These are phyloP conservation scores for Lepiota brunneoincarnata DNA, from an alignment of 768 basidiomycete genomes.

Conservation along the genomic window DNA sequence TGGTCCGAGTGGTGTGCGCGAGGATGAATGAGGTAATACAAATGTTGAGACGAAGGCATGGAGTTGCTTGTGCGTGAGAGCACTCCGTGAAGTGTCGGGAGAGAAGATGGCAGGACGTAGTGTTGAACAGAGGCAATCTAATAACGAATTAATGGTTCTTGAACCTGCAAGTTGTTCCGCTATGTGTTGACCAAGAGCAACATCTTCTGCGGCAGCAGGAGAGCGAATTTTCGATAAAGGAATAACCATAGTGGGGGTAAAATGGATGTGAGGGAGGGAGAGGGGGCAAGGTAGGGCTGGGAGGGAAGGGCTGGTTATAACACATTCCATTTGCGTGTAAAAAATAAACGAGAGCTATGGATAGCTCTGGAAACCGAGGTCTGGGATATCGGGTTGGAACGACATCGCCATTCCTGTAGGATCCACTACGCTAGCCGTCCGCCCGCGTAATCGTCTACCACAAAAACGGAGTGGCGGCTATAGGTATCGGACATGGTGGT, in stretches of 20 bases:
- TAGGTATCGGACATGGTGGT: too few relatives aligned
- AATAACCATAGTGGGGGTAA: background rate
- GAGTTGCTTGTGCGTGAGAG: constrained; percentile 33
- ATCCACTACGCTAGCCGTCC: too few relatives aligned
- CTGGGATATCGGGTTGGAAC: too few relatives aligned
- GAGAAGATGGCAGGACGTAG: constrained; percentile 36
- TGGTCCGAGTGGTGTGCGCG: constrained; percentile 27
- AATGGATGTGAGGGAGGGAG: background rate
- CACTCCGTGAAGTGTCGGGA: constrained; percentile 30
- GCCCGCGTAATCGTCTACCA: too few relatives aligned
- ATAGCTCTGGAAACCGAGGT: too few relatives aligned
- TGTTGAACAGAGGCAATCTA: constrained; percentile 37
- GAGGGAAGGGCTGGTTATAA: too few relatives aligned
- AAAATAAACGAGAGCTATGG: too few relatives aligned
- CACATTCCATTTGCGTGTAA: too few relatives aligned
- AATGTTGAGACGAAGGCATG: constrained; percentile 37
- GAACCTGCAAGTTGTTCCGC: constrained; percentile 30
- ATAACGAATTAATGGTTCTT: constrained; percentile 28
- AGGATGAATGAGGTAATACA: constrained; percentile 31
- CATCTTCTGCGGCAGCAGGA: constrained; percentile 19
- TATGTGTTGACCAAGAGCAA: constrained; percentile 37
- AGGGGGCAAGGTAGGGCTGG: background rate
- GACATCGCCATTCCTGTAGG: too few relatives aligned
- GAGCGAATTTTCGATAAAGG: constrained; percentile 31
- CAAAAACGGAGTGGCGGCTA: too few relatives aligned